Percentiles rank a stretch among this genome's conserved stretches.
Conservation (phyloP, 1,284 basidiomycete species). For the Abortiporus biennis region DNA sequence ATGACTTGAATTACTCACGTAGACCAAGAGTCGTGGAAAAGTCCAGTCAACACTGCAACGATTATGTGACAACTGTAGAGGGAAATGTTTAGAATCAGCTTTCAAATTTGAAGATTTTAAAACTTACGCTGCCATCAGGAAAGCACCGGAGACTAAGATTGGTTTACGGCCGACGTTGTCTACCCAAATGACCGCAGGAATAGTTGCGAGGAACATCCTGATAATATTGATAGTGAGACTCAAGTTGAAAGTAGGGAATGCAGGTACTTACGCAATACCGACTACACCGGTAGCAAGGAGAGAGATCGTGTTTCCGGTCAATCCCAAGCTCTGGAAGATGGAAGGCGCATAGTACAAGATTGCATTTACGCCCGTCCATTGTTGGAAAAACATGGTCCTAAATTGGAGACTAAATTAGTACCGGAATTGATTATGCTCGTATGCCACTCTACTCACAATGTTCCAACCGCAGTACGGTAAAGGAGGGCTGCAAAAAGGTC, state of each 20-base stretch:
- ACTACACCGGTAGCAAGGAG: conserved; percentile 80
- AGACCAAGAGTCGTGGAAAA: conserved; percentile 47
- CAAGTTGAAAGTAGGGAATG: conserved; percentile 5
- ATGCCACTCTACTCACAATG: conserved; percentile 32
- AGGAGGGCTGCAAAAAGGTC: conserved; percentile 37
- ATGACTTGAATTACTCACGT: conserved; percentile 28
- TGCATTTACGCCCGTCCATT: conserved; percentile 61
- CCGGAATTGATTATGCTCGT: not conserved
- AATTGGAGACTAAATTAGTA: conserved; percentile 4
- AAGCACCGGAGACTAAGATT: conserved; percentile 62
- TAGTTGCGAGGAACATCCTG: conserved; percentile 70
- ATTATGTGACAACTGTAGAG: conserved; percentile 53
- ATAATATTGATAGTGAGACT: not conserved
- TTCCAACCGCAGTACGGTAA: conserved; percentile 52
- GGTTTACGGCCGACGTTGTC: conserved; percentile 68
- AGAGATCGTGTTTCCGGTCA: conserved; percentile 52
- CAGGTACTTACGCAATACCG: conserved; percentile 57
- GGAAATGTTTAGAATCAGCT: not conserved
- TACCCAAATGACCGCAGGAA: conserved; percentile 69
- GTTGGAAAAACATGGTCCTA: conserved; percentile 73
- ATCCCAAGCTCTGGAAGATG: conserved; percentile 54
- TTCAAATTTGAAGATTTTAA: not conserved
- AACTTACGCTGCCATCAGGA: conserved; percentile 56
- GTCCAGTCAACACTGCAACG: conserved; percentile 51
- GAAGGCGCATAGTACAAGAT: conserved; percentile 67